phyloP scores from a whole-genome alignment of 2,329 filamentous ascomycete genomes.

The Talaromyces sp. region DNA sequence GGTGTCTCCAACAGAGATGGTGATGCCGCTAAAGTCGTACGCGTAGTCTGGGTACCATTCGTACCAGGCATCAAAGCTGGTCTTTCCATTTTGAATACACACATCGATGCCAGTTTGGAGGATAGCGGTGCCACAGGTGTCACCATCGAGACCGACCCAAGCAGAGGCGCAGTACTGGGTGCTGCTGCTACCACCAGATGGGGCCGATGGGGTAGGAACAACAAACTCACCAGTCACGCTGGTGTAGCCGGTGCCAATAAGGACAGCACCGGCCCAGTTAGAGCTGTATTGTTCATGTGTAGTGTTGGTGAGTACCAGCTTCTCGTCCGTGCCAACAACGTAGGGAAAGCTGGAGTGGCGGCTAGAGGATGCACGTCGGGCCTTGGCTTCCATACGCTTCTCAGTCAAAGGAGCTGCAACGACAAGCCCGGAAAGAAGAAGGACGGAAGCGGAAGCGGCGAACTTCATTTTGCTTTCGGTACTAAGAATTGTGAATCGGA shows the following conservation, averaged over 20 bases:
- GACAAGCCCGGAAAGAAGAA: constrained; percentile 6
- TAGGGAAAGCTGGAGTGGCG: constrained; percentile 6
- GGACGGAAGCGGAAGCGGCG: background rate
- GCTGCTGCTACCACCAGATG: constrained; percentile 36
- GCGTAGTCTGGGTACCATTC: constrained; percentile 50
- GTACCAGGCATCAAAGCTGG: constrained; percentile 53
- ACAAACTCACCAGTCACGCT: constrained; percentile 40
- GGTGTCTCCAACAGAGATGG: constrained; percentile 4
- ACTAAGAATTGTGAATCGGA: background rate
- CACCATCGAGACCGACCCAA: constrained; percentile 59
- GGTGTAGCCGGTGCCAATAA: constrained; percentile 47
- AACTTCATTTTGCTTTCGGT: constrained; percentile 4
- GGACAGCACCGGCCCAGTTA: constrained; percentile 57
- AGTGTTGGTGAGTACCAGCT: constrained; percentile 4
- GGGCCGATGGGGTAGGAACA: constrained; percentile 44
- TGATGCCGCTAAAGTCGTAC: constrained; percentile 10
- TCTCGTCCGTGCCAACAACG: background rate
- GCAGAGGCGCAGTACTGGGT: constrained; percentile 35
- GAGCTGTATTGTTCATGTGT: constrained; percentile 36
- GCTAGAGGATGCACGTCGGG: constrained; percentile 4
- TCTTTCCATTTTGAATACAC: constrained; percentile 32
- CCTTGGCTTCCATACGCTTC: constrained; percentile 7
- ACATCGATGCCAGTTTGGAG: constrained; percentile 56
- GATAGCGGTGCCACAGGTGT: constrained; percentile 50
- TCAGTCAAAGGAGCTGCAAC: constrained; percentile 6